A percentile compares a stretch with the other conserved stretches of the same genome.
Conservation (phyloP, 169 alveolate species). For the Plasmodium inui region DNA sequence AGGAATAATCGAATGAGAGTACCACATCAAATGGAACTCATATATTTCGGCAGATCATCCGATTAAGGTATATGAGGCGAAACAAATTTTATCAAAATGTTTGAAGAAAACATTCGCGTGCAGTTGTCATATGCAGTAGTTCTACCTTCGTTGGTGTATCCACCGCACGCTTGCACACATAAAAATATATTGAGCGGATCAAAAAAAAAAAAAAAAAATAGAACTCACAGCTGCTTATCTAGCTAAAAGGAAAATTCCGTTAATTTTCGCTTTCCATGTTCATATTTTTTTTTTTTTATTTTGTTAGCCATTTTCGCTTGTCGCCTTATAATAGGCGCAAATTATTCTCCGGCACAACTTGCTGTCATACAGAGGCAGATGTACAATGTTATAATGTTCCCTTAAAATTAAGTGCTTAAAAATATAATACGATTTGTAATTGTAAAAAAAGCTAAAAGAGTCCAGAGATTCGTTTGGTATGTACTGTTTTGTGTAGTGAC, state of each 20-base stretch:
- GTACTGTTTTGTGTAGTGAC: constrained; percentile 70
- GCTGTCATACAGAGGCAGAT: constrained; percentile 44
- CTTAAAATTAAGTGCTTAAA: constrained; percentile 62
- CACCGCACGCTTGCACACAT: not conserved
- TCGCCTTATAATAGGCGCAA: not conserved
- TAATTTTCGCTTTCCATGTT: not conserved
- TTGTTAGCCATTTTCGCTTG: not conserved
- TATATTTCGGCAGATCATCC: too few relatives aligned
- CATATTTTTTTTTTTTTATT: constrained; percentile 9
- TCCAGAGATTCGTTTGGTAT: not conserved
- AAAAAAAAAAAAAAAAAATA: not conserved
- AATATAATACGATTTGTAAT: constrained; percentile 67
- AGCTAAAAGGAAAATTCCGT: not conserved
- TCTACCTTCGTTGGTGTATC: not conserved
- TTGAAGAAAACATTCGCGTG: not conserved
- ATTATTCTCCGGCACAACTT: constrained; percentile 52
- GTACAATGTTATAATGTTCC: constrained; percentile 40
- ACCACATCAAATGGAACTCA: too few relatives aligned
- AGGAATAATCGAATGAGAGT: too few relatives aligned
- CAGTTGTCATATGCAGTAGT: not conserved
- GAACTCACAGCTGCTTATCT: not conserved
- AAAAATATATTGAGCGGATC: not conserved
- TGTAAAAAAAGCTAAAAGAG: constrained; percentile 26
- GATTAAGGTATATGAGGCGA: not conserved
- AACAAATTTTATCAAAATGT: not conserved